A percentile compares a stretch with the other conserved stretches of the same genome.
Evolutionary conservation across 2,329 filamentous ascomycete species (phyloP).

Genomic region (Geosmithia putterillii): DNA sequence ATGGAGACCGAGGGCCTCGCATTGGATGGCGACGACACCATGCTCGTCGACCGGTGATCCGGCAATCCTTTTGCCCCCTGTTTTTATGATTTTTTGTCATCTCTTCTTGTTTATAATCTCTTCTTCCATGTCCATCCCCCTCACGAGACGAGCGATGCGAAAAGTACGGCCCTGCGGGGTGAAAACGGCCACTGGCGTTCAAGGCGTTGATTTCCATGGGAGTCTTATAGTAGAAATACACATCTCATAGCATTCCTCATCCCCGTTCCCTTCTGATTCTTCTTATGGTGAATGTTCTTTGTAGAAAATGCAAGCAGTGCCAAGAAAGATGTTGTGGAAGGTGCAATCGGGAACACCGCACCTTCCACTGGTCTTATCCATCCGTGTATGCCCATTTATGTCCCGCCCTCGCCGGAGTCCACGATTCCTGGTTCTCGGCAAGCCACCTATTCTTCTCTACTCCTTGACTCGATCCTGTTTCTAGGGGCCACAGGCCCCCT

Average conservation of each 20-base stretch:
- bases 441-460: neutral
- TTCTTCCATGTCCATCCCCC: neutral
- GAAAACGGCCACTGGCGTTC: neutral
- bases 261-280: no score
- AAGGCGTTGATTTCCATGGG: neutral
- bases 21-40: conserved; percentile 78
- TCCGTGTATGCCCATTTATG: neutral
- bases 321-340: no score
- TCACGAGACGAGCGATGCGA: neutral
- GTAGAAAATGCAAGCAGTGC: no score
- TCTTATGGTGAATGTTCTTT: no score
- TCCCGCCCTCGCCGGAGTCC: neutral
- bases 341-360: neutral
- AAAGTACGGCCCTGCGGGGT: neutral
- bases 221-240: no score
- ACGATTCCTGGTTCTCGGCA: neutral
- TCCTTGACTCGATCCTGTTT: neutral
- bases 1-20: conserved; percentile 42
- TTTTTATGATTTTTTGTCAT: neutral
- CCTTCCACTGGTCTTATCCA: neutral
- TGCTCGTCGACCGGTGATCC: conserved; percentile 50
- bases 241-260: no score
- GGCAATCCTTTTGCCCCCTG: neutral
- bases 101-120: neutral
- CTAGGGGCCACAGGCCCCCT: neutral